Evolutionary conservation across 148 eudicot genomes (phyloP).

Genomic region (Pouteria glomerata): DNA sequence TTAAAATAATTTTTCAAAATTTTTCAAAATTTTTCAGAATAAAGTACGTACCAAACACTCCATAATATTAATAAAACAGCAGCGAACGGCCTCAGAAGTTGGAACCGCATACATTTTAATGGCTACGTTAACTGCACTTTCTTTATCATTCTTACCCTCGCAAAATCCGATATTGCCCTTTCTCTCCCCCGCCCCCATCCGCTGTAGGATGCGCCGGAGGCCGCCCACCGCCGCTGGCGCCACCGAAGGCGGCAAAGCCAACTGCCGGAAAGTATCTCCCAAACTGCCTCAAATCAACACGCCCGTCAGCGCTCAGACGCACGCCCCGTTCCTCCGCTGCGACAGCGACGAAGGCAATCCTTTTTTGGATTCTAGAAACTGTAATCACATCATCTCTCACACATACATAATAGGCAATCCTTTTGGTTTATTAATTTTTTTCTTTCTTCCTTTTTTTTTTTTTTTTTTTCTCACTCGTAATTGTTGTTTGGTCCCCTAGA

Average conservation of each 20-base stretch:
- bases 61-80: too few relatives aligned
- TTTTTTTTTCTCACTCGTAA: too few relatives aligned
- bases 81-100: too few relatives aligned
- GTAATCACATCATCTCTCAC: constrained; percentile 21
- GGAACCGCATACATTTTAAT: constrained; percentile 7
- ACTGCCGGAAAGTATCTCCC: constrained; percentile 22
- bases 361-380: constrained; percentile 29
- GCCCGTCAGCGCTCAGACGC: constrained; percentile 45
- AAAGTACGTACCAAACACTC: too few relatives aligned
- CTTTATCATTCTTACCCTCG: constrained; percentile 27
- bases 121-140: constrained; percentile 14
- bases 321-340: constrained; percentile 35
- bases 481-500: not conserved
- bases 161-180: constrained; percentile 11
- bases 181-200: constrained; percentile 18
- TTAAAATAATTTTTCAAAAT: too few relatives aligned
- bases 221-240: constrained; percentile 7
- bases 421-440: too few relatives aligned
- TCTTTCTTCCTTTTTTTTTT: too few relatives aligned
- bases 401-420: not conserved
- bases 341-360: constrained; percentile 34
- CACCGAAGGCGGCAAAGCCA: constrained; percentile 29
- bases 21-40: too few relatives aligned
- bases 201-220: constrained; percentile 23
- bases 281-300: constrained; percentile 28